Evolutionary conservation across 1,284 basidiomycete species (phyloP).

Genomic region (Austroboletus olivaceoglutinosus): DNA sequence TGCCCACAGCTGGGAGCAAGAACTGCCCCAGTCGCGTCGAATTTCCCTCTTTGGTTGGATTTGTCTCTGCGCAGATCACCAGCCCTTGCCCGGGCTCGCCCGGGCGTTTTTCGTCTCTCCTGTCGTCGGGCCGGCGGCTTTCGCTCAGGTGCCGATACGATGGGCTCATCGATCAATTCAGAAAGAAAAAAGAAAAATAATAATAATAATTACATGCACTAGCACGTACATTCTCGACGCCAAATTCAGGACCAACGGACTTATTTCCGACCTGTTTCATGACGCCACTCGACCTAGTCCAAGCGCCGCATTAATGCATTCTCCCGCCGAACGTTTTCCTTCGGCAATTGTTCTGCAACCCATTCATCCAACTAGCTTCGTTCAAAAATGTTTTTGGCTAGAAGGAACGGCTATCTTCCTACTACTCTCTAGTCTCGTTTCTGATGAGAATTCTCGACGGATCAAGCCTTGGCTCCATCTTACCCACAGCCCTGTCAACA

Average conservation of each 20-base stretch:
- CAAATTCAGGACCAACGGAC: constrained; percentile 9
- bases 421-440: not conserved
- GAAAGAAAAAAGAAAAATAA: constrained; percentile 1
- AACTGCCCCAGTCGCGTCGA: not conserved
- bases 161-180: constrained; percentile 8
- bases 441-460: not conserved
- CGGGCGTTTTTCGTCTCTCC: constrained; percentile 20
- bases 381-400: not conserved
- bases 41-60: constrained; percentile 18
- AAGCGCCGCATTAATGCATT: not conserved
- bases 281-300: not conserved
- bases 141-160: constrained; percentile 28
- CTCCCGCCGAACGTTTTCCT: constrained; percentile 5
- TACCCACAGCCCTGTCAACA: not conserved
- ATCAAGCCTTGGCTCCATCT: not conserved
- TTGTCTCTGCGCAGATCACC: constrained; percentile 29
- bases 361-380: not conserved
- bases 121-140: constrained; percentile 37
- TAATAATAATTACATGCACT: not conserved
- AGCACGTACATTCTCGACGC: not conserved
- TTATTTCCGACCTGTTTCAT: constrained; percentile 13
- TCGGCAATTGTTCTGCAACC: not conserved
- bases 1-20: constrained; percentile 1
- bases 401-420: not conserved
- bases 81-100: constrained; percentile 23